A percentile compares a stretch with the other conserved stretches of the same genome.
Evolutionary conservation across 148 eudicot species (phyloP).

Genomic region (Nyssa sinensis): DNA sequence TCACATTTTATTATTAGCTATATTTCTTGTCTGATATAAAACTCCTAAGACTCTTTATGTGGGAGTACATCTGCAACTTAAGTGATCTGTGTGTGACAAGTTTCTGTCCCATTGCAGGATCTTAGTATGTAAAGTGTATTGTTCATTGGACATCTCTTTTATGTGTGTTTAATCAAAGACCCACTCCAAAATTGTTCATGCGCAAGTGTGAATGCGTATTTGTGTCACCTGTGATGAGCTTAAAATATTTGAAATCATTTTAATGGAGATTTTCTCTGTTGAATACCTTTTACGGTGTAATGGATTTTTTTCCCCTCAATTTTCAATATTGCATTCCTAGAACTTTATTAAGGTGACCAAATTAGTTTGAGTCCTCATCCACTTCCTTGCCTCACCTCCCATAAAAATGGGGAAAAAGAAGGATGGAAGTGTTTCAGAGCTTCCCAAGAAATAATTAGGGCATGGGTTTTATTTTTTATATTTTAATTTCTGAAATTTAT

Average conservation of each 20-base stretch:
- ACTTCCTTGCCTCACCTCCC: background rate
- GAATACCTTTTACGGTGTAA: background rate
- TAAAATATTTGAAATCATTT: background rate
- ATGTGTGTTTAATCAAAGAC: background rate
- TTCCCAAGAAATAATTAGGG: background rate
- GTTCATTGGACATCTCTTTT: background rate
- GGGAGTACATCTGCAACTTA: conserved; percentile 9
- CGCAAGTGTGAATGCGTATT: background rate
- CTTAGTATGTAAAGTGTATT: background rate
- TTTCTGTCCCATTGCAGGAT: background rate
- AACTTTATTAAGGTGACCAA: too few species aligned
- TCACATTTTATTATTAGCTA: background rate
- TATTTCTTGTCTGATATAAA: conserved; percentile 1
- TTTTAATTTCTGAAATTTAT: too few species aligned
- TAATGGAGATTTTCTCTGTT: background rate
- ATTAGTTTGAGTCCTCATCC: too few species aligned
- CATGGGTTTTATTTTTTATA: background rate
- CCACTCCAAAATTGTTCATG: background rate
- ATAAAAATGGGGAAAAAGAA: background rate
- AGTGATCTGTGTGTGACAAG: background rate
- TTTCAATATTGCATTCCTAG: background rate
- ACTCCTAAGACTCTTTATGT: conserved; percentile 10
- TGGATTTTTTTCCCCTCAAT: background rate
- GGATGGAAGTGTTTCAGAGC: background rate
- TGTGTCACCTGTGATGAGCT: background rate